A percentile compares a stretch with the other conserved stretches of the same genome.
phyloP scores from a whole-genome alignment of 106 monocot genomes.

The Phalaenopsis aphrodite region DNA sequence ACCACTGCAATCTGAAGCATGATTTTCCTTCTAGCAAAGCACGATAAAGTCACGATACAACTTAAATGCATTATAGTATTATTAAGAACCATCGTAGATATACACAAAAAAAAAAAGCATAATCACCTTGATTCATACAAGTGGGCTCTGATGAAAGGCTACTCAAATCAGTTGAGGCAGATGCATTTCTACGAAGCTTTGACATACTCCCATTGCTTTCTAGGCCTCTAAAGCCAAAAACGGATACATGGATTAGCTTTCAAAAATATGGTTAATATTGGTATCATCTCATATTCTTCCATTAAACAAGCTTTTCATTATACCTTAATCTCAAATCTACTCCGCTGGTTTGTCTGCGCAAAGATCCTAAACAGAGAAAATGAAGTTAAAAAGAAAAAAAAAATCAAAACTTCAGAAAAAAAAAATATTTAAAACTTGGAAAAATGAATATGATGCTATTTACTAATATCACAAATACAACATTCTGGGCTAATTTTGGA shows the following conservation, averaged over 20 bases:
- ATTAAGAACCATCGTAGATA: background rate
- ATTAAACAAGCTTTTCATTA: background rate
- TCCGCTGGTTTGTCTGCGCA: constrained; percentile 49
- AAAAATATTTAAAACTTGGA: background rate
- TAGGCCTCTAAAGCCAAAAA: constrained; percentile 20
- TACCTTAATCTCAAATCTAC: constrained; percentile 47
- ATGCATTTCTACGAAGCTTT: constrained; percentile 62
- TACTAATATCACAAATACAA: background rate
- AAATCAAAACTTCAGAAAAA: background rate
- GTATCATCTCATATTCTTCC: too few species aligned
- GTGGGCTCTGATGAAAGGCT: constrained; percentile 30
- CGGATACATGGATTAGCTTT: background rate
- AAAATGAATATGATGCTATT: background rate
- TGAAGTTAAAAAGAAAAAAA: constrained; percentile 5
- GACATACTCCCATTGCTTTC: constrained; percentile 23
- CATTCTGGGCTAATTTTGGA: background rate
- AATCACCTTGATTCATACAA: constrained; percentile 42
- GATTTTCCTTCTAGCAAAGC: background rate
- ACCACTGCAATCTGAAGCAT: background rate
- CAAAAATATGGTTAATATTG: background rate
- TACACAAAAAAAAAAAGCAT: background rate
- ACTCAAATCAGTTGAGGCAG: constrained; percentile 58
- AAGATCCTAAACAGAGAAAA: constrained; percentile 24
- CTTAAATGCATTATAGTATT: background rate
- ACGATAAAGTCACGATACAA: background rate